Conservation (phyloP, 1,139 yeast species). For the Yamadazyma dendronema region DNA sequence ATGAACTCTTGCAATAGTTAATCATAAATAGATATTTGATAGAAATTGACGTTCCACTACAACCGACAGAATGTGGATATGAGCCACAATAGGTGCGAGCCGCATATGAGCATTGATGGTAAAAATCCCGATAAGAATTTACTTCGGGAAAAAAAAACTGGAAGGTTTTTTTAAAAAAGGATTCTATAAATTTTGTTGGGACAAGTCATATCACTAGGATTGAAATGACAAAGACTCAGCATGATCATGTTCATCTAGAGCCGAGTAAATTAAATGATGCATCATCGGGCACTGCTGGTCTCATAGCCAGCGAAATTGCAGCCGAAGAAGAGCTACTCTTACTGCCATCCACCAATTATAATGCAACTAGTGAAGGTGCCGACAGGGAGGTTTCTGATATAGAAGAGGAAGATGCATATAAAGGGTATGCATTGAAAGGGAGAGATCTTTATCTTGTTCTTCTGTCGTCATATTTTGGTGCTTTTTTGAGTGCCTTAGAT, state of each 20-base stretch:
- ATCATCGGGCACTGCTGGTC: conserved; percentile 46
- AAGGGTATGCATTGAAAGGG: conserved; percentile 34
- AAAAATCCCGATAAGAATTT: neutral
- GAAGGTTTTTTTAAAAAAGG: no score
- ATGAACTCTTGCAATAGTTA: conserved; percentile 28
- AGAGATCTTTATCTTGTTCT: conserved; percentile 31
- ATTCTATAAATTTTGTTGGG: no score
- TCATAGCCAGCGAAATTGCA: conserved; percentile 48
- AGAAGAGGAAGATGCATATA: conserved; percentile 14
- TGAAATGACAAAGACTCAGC: neutral
- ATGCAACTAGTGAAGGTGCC: conserved; percentile 10
- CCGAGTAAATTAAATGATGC: conserved; percentile 33
- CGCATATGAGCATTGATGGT: neutral
- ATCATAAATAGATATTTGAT: neutral
- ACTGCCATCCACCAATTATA: conserved; percentile 15
- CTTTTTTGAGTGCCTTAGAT: conserved; percentile 45
- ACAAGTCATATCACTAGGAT: no score
- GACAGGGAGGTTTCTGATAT: conserved; percentile 3
- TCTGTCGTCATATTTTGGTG: conserved; percentile 35
- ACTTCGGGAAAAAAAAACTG: neutral
- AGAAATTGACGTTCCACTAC: neutral
- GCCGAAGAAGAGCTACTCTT: conserved; percentile 35
- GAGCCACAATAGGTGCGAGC: neutral
- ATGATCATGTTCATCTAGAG: conserved; percentile 9
- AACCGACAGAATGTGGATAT: neutral